These are phyloP conservation scores for Talaromyces sp. DNA, from an alignment of 2,329 filamentous ascomycete genomes.

Conservation along the genomic window DNA sequence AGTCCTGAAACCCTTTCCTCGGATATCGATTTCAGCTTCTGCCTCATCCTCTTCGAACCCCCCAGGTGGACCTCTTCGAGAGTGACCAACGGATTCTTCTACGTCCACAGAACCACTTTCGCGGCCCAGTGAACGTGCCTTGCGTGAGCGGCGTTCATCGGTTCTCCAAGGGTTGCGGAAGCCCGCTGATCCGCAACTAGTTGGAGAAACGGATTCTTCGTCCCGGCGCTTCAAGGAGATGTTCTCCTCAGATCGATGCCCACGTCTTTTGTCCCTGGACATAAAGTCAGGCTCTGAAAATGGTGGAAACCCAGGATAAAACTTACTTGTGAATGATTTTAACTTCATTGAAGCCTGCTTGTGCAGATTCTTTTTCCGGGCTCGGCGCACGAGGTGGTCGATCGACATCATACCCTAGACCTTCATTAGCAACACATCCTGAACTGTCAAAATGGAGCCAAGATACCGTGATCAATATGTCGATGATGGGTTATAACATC, in stretches of 20 bases:
- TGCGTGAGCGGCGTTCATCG: constrained; percentile 1
- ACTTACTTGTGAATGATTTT: constrained; percentile 58
- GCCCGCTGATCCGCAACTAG: constrained; percentile 30
- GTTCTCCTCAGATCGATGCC: constrained; percentile 29
- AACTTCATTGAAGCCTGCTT: constrained; percentile 55
- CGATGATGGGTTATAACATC: constrained; percentile 88
- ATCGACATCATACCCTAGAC: constrained; percentile 28
- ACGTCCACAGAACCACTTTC: constrained; percentile 3
- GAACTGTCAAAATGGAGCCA: constrained; percentile 4
- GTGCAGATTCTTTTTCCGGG: constrained; percentile 30
- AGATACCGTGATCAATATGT: constrained; percentile 78
- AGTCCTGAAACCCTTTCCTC: constrained; percentile 3
- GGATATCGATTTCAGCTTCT: constrained; percentile 23
- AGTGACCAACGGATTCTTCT: constrained; percentile 1
- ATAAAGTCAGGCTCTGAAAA: not conserved
- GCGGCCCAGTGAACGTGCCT: constrained; percentile 2
- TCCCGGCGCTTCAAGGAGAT: constrained; percentile 37
- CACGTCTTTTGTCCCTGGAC: constrained; percentile 28
- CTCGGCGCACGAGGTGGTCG: constrained; percentile 32
- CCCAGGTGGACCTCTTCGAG: constrained; percentile 1
- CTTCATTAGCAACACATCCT: constrained; percentile 2
- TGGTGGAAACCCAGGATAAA: not conserved
- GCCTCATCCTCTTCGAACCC: constrained; percentile 6
- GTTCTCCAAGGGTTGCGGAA: constrained; percentile 22
- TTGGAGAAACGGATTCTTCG: constrained; percentile 42